Conservation (phyloP, 2,329 filamentous ascomycete species). For the Aspergillus quadrilineatus region DNA sequence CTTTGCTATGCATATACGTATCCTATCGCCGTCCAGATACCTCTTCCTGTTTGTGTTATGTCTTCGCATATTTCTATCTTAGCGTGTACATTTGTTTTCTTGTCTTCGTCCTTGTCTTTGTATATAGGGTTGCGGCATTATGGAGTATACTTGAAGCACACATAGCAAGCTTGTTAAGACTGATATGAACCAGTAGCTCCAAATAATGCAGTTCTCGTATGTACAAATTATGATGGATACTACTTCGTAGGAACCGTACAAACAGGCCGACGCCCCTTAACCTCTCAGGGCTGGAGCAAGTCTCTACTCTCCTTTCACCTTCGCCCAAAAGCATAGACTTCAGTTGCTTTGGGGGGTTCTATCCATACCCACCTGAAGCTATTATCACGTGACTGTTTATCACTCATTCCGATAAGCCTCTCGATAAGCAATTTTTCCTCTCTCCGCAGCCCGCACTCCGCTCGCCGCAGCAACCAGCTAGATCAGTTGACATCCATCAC, state of each 20-base stretch:
- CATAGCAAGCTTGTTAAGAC: background rate
- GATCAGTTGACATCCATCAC: background rate
- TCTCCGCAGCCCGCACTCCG: background rate
- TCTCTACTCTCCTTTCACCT: too few species aligned
- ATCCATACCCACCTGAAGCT: too few species aligned
- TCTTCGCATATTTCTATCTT: background rate
- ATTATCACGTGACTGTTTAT: constrained; percentile 13
- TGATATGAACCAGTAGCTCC: too few species aligned
- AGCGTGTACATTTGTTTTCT: background rate
- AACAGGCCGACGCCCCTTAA: too few species aligned
- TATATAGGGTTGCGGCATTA: background rate
- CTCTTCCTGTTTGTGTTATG: background rate
- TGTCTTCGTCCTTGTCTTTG: background rate
- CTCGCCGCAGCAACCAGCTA: background rate
- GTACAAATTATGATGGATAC: too few species aligned
- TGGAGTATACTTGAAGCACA: background rate
- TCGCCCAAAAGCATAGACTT: too few species aligned
- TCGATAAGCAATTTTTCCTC: constrained; percentile 22
- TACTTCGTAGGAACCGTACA: too few species aligned
- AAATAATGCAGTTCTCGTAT: too few species aligned
- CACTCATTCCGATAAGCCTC: constrained; percentile 11
- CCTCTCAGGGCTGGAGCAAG: too few species aligned
- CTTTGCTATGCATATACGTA: background rate
- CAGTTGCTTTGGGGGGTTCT: too few species aligned
- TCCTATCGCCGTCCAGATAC: background rate